Base-by-base conservation (phyloP, 257 asterid genomes). In the Vinca minor region DNA sequence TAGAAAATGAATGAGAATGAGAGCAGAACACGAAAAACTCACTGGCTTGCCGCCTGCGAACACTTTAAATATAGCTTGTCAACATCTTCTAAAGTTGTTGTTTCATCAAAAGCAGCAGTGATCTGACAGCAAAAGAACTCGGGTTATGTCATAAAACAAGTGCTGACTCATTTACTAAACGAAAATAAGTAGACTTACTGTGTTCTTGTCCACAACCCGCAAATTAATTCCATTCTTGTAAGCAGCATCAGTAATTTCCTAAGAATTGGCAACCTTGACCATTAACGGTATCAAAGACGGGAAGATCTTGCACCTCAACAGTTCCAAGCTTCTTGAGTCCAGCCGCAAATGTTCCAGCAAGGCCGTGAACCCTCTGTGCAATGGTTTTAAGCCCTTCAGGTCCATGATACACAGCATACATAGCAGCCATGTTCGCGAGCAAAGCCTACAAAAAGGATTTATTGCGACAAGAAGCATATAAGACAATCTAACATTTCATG, bases 391-490 rank as follows among this genome's bases (percentile, higher is more conserved):
- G 97, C 76, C 98, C 98, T 74, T 82, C 97, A 1, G 98, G 97
- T 62, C 98, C 98, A 62, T 93, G 98, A 80, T 93, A 93, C 68
- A 93, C 95, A 62, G 98, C 98, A 61, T n/a, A n/a, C n/a, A n/a
- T n/a, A n/a, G n/a, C n/a, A n/a, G n/a, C n/a, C n/a, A n/a, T n/a
- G n/a, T n/a, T n/a, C n/a, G n/a, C n/a, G n/a, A n/a, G n/a, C n/a
- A n/a, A n/a, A n/a, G n/a, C n/a, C n/a, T n/a, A n/a, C 74, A 78
- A 11, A 70, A 64, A 66, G 60, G 70, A 29, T 65, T 44, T 63
- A 55, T 52, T 28, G 53, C 41, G 39, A 7, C 4, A 48, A 45
- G 29, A 38, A n/a, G n/a, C n/a, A n/a, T n/a, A n/a, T n/a, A 60
- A 26, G 6, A 28, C 42, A 8, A 21, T 35, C 52, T 0, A 4